phyloP scores from a whole-genome alignment of 108 stramenopile genomes.

The Nitzschia palea region DNA sequence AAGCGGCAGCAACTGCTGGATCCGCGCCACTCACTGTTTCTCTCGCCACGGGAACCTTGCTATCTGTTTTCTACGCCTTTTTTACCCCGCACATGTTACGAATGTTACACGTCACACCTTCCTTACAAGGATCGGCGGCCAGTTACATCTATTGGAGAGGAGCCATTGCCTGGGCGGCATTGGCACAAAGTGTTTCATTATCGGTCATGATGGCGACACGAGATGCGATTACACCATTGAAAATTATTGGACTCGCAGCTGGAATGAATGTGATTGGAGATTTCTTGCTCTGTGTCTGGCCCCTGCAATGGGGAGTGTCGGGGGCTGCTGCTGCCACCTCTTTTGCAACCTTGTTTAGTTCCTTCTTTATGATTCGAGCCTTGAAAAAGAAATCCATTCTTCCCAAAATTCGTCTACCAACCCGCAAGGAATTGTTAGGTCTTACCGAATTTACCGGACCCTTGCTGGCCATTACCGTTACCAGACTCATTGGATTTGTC shows the following conservation, averaged over 20 bases:
- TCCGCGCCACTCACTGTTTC: constrained; percentile 68
- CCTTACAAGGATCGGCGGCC: constrained; percentile 39
- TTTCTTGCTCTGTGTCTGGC: constrained; percentile 65
- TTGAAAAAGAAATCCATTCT: constrained; percentile 52
- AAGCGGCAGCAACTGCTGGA: constrained; percentile 50
- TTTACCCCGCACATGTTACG: constrained; percentile 55
- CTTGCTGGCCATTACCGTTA: constrained; percentile 70
- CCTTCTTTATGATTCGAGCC: constrained; percentile 58
- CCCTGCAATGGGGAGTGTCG: constrained; percentile 60
- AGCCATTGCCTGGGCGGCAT: constrained; percentile 65
- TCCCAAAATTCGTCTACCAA: constrained; percentile 58
- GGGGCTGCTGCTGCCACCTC: constrained; percentile 82
- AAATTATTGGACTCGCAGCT: constrained; percentile 66
- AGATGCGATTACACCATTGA: constrained; percentile 79
- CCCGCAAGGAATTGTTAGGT: constrained; percentile 46
- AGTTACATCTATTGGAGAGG: constrained; percentile 78
- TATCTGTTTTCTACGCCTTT: constrained; percentile 63
- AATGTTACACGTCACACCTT: constrained; percentile 54
- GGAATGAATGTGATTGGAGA: constrained; percentile 73
- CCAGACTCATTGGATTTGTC: constrained; percentile 66
- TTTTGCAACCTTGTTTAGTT: constrained; percentile 67
- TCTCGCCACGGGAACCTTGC: constrained; percentile 45
- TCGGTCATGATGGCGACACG: constrained; percentile 69
- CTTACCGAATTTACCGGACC: constrained; percentile 73
- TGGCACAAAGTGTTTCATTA: constrained; percentile 60